These are phyloP conservation scores for Singerocomus inundabilis DNA, from an alignment of 1,284 basidiomycete species.

Conservation along the genomic window DNA sequence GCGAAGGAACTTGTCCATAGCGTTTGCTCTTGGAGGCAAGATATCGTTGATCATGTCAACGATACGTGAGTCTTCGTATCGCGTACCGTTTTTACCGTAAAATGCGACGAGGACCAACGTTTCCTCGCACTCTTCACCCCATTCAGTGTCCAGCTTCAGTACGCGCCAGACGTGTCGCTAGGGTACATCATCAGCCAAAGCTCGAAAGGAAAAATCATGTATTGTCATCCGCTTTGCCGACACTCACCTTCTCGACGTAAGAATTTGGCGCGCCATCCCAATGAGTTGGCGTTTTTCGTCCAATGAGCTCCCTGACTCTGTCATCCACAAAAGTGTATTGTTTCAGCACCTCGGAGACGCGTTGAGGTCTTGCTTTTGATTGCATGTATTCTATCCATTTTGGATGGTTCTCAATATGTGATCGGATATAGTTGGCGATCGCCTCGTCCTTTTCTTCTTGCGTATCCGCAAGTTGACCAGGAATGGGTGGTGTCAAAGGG, in stretches of 20 bases:
- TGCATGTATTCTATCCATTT: slow-evolving; percentile 43
- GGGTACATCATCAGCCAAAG: slow-evolving; percentile 2
- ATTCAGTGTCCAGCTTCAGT: slow-evolving; percentile 45
- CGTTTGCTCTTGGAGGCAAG: slow-evolving; percentile 40
- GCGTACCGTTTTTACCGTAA: slow-evolving; percentile 57
- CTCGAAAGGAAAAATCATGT: background rate
- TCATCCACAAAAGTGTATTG: slow-evolving; percentile 48
- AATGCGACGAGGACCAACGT: slow-evolving; percentile 47
- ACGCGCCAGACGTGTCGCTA: slow-evolving; percentile 57
- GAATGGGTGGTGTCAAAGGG: slow-evolving; percentile 24
- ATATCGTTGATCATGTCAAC: slow-evolving; percentile 49
- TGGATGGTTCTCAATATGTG: slow-evolving; percentile 39
- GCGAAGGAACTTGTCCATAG: slow-evolving; percentile 48
- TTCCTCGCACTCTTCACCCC: slow-evolving; percentile 49
- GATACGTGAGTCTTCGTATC: slow-evolving; percentile 48
- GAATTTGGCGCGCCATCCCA: slow-evolving; percentile 33
- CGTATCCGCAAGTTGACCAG: slow-evolving; percentile 33
- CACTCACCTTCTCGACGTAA: slow-evolving; percentile 38
- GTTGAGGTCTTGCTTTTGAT: slow-evolving; percentile 39
- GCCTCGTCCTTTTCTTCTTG: slow-evolving; percentile 36
- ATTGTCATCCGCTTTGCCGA: background rate
- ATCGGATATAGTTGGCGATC: slow-evolving; percentile 41
- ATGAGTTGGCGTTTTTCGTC: slow-evolving; percentile 39
- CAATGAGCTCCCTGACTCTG: slow-evolving; percentile 42
- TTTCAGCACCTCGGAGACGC: slow-evolving; percentile 42